A percentile compares a stretch with the other conserved stretches of the same genome.
These are phyloP conservation scores for Penicillium paxilli DNA, from an alignment of 495 filamentous ascomycete species.

Conservation along the genomic window DNA sequence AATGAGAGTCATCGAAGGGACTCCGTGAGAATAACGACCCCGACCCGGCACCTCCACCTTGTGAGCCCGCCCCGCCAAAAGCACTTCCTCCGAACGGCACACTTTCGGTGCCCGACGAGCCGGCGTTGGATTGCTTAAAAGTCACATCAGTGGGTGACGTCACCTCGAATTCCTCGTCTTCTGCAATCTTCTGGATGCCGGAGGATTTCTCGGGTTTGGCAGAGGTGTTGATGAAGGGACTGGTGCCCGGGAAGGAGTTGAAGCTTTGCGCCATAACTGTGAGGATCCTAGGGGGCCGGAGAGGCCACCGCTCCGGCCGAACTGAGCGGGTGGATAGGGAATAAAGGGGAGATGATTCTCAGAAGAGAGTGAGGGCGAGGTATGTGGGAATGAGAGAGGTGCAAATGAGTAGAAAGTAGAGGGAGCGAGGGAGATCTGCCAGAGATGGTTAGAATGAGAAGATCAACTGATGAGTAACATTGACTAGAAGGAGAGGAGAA, in stretches of 20 bases:
- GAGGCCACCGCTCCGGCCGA: slow-evolving; percentile 36
- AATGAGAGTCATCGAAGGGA: slow-evolving; percentile 30
- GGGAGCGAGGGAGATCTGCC: slow-evolving; percentile 4
- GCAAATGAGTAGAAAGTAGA: slow-evolving; percentile 8
- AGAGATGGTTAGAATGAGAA: slow-evolving; percentile 9
- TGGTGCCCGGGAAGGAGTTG: slow-evolving; percentile 54
- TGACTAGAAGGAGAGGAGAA: slow-evolving; percentile 2
- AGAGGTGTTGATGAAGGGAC: slow-evolving; percentile 51
- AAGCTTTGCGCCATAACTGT: slow-evolving; percentile 52
- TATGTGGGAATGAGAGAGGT: not conserved
- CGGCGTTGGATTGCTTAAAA: slow-evolving; percentile 44
- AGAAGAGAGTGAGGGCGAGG: not conserved
- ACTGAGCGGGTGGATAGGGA: slow-evolving; percentile 13
- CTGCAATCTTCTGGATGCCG: slow-evolving; percentile 51
- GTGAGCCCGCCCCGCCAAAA: slow-evolving; percentile 23
- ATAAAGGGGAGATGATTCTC: not conserved
- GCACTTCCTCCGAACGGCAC: slow-evolving; percentile 32
- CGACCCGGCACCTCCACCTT: slow-evolving; percentile 5
- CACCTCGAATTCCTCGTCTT: slow-evolving; percentile 65
- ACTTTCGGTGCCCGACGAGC: slow-evolving; percentile 19
- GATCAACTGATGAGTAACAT: not conserved
- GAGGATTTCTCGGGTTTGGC: slow-evolving; percentile 32
- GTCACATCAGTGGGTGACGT: slow-evolving; percentile 61
- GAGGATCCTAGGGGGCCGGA: slow-evolving; percentile 26
- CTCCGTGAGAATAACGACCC: slow-evolving; percentile 36